Conservation (phyloP, 495 filamentous ascomycete genomes). For the Clavariopsis aquatica region DNA sequence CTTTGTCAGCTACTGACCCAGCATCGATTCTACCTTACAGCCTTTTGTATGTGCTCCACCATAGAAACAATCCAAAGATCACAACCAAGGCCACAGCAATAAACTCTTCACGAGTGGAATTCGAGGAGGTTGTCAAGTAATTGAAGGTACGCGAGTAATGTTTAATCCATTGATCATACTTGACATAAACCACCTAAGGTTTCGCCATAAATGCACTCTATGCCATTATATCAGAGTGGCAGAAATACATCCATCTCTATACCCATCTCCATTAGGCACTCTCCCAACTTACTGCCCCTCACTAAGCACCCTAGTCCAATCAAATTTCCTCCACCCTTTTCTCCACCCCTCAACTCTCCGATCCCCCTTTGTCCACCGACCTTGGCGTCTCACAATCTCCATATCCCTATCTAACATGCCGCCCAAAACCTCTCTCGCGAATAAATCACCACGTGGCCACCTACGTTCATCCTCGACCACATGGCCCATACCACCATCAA, state of each 20-base stretch:
- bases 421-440: constrained; percentile 87
- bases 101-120: no score
- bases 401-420: constrained; percentile 87
- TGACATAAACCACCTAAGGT: no score
- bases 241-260: neutral
- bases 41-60: no score
- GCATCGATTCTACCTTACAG: no score
- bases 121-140: no score
- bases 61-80: no score
- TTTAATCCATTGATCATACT: no score
- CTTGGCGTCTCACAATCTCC: constrained; percentile 86
- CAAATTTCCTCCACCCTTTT: constrained; percentile 86
- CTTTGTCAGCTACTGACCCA: no score
- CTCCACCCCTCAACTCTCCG: constrained; percentile 73
- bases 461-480: constrained; percentile 82
- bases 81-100: no score
- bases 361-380: constrained; percentile 79
- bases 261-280: neutral
- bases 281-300: constrained; percentile 44
- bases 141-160: no score
- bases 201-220: no score
- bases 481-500: constrained; percentile 91
- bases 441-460: constrained; percentile 93
- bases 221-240: neutral
- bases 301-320: constrained; percentile 86